These are phyloP conservation scores for Paracorniculantispora psalliotae DNA, from an alignment of 2,329 filamentous ascomycete species.

Conservation along the genomic window DNA sequence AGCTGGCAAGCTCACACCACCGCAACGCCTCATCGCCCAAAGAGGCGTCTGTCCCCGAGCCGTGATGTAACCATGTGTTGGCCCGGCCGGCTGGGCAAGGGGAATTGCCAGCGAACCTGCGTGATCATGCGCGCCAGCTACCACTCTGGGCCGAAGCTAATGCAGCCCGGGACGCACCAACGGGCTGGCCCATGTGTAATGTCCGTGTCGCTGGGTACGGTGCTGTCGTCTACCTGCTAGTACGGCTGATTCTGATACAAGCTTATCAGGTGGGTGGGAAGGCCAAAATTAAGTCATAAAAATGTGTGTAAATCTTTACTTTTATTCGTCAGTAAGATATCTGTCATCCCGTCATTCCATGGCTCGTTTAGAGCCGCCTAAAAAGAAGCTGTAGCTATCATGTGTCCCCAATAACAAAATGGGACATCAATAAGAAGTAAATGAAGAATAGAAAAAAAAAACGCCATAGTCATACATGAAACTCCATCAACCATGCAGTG, in stretches of 20 bases:
- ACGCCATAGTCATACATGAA: constrained; percentile 9
- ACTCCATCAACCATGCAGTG: not conserved
- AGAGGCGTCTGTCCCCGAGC: not conserved
- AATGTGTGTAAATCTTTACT: not conserved
- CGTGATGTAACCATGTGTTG: not conserved
- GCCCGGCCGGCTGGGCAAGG: not conserved
- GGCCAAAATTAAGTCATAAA: not conserved
- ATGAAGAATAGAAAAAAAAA: not conserved
- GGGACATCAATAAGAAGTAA: not conserved
- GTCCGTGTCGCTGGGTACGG: not conserved
- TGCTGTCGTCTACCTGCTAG: not conserved
- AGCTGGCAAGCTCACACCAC: not conserved
- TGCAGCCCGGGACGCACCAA: not conserved
- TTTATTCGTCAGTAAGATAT: constrained; percentile 2
- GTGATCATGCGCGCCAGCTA: not conserved
- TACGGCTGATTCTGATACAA: not conserved
- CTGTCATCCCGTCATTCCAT: constrained; percentile 4
- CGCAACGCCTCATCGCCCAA: not conserved
- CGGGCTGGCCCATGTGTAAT: not conserved
- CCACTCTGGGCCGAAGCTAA: not conserved
- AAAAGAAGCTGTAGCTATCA: constrained; percentile 1
- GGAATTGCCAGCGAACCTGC: not conserved
- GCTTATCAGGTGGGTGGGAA: not conserved
- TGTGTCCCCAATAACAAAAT: not conserved
- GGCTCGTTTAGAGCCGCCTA: not conserved